These are phyloP conservation scores for Penicillium chermesinum DNA, from an alignment of 495 filamentous ascomycete species.

Conservation along the genomic window DNA sequence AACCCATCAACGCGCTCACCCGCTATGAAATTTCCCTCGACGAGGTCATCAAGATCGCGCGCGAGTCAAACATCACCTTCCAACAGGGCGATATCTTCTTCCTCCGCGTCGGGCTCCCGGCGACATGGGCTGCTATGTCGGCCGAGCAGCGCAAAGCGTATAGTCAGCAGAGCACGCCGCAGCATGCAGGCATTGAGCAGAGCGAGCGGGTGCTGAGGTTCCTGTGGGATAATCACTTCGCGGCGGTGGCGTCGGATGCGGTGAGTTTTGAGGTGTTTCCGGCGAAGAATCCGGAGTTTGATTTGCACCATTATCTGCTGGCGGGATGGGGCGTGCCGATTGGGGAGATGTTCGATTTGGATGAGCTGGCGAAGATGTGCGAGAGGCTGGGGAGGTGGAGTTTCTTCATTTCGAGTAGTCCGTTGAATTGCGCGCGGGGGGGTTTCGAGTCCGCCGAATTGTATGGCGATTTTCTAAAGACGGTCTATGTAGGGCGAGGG, in stretches of 20 bases:
- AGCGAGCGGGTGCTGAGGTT: conserved; percentile 61
- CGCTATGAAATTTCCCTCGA: conserved; percentile 57
- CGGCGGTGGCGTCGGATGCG: conserved; percentile 58
- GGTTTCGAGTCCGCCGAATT: conserved; percentile 44
- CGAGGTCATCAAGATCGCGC: conserved; percentile 41
- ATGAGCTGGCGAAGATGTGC: conserved; percentile 49
- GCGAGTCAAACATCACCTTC: conserved; percentile 57
- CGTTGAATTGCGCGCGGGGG: conserved; percentile 50
- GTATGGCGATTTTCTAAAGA: conserved; percentile 43
- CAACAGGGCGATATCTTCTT: conserved; percentile 63
- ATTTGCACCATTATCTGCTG: conserved; percentile 62
- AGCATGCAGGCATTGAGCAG: conserved; percentile 58
- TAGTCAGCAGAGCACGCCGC: conserved; percentile 39
- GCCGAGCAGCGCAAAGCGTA: conserved; percentile 33
- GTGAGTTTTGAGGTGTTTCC: conserved; percentile 66
- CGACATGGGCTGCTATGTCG: conserved; percentile 38
- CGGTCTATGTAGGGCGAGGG: too few species aligned
- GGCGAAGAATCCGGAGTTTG: conserved; percentile 42
- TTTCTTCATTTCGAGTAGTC: conserved; percentile 65
- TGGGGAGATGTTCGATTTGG: conserved; percentile 62
- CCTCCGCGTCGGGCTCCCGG: conserved; percentile 61
- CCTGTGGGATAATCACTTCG: conserved; percentile 66
- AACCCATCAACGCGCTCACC: conserved; percentile 51
- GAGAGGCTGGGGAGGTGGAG: conserved; percentile 55
- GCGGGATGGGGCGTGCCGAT: conserved; percentile 64